Evolutionary conservation across 345 rosid species (phyloP).

Genomic region (Trapa bicornis): DNA sequence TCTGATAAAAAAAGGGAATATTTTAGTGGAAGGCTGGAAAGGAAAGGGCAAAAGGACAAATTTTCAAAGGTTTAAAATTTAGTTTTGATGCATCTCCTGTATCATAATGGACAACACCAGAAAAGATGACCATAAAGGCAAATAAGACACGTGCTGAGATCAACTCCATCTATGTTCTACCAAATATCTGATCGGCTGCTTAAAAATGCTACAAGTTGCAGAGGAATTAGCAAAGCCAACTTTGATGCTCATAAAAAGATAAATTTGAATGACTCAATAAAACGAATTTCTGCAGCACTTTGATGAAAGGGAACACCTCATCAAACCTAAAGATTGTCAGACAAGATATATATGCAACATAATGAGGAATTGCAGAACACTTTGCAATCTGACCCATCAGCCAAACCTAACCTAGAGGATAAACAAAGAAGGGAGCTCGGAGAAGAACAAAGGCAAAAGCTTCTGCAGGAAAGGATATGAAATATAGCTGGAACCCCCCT

Average conservation of each 20-base stretch:
- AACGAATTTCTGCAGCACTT: no score
- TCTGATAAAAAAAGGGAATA: conserved; percentile 20
- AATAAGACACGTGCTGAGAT: conserved; percentile 28
- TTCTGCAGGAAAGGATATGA: neutral
- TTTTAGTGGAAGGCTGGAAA: no score
- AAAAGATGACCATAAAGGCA: neutral
- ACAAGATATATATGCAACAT: neutral
- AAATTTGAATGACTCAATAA: no score
- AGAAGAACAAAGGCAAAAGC: neutral
- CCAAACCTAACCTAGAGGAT: neutral
- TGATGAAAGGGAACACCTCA: no score
- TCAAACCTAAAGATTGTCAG: no score
- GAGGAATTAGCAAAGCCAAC: no score
- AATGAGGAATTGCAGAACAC: neutral
- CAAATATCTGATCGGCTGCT: conserved; percentile 33
- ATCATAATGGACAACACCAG: neutral
- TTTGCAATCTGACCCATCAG: neutral
- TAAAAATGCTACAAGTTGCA: conserved; percentile 23
- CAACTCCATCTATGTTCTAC: conserved; percentile 38
- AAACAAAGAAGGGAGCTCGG: neutral
- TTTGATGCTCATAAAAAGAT: no score
- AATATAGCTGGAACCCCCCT: neutral
- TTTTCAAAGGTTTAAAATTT: neutral
- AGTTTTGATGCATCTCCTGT: neutral
- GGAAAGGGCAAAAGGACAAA: neutral